phyloP scores from a whole-genome alignment of 2,329 filamentous ascomycete species.

The Sordariomycetes sp. region DNA sequence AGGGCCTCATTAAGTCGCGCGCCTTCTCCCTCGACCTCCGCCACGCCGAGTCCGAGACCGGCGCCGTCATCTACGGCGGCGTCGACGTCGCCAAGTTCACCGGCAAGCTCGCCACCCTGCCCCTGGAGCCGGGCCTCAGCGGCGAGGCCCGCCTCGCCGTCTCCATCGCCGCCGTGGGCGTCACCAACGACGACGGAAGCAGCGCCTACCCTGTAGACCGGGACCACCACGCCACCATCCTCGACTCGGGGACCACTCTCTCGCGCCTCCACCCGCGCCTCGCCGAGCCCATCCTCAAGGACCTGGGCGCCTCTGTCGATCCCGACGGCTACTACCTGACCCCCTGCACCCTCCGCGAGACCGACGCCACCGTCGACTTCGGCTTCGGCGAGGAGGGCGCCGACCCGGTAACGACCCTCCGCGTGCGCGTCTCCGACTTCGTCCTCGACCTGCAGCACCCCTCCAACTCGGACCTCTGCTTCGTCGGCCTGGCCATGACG shows the following conservation, averaged over 20 bases:
- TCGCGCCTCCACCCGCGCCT: slow-evolving; percentile 31
- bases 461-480: slow-evolving; percentile 19
- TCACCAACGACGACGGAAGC: slow-evolving; percentile 14
- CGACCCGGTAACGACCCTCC: slow-evolving; percentile 14
- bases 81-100: slow-evolving; percentile 40
- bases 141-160: slow-evolving; percentile 26
- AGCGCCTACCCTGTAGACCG: slow-evolving; percentile 14
- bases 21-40: slow-evolving; percentile 41
- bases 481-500: slow-evolving; percentile 27
- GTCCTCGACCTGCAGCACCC: slow-evolving; percentile 29
- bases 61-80: slow-evolving; percentile 42
- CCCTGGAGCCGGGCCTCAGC: slow-evolving; percentile 26
- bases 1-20: slow-evolving; percentile 37
- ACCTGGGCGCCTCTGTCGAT: slow-evolving; percentile 28
- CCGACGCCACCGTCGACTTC: slow-evolving; percentile 33
- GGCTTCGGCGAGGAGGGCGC: slow-evolving; percentile 25
- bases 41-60: slow-evolving; percentile 26
- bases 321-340: slow-evolving; percentile 32
- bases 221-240: slow-evolving; percentile 27
- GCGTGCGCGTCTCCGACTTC: slow-evolving; percentile 35
- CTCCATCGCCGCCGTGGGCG: slow-evolving; percentile 17
- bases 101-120: slow-evolving; percentile 29
- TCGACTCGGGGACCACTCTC: slow-evolving; percentile 43
- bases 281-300: slow-evolving; percentile 27
- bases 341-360: slow-evolving; percentile 25